Percentiles rank a stretch among this genome's conserved stretches.
phyloP scores from a whole-genome alignment of 768 basidiomycete species.

The Clathrus columnatus region DNA sequence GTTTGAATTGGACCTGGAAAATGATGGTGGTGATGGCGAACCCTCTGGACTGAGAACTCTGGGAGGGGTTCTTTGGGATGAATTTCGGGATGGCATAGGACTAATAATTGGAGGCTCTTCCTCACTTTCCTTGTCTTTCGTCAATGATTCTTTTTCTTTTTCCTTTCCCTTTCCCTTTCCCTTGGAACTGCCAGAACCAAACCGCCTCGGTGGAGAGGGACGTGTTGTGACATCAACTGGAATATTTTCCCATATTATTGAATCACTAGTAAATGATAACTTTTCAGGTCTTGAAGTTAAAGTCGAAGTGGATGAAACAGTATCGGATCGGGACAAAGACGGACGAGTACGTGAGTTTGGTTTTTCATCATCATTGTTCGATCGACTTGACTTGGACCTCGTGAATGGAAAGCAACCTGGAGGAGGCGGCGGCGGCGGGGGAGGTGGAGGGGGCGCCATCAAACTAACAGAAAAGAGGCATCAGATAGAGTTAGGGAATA shows the following conservation, averaged over 20 bases:
- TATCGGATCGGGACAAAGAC: conserved; percentile 8
- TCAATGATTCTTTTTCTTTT: not conserved
- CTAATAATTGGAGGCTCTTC: not conserved
- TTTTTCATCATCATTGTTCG: not conserved
- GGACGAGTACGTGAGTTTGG: not conserved
- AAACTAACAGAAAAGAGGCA: not conserved
- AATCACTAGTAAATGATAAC: conserved; percentile 24
- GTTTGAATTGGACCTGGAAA: too few relatives aligned
- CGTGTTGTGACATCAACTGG: conserved; percentile 10
- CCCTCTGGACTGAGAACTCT: not conserved
- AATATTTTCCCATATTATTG: conserved; percentile 20
- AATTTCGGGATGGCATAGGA: not conserved
- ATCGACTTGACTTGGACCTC: conserved; percentile 5
- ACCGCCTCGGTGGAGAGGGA: not conserved
- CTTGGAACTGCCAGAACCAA: not conserved
- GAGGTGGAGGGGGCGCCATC: not conserved
- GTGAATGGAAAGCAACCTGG: conserved; percentile 11
- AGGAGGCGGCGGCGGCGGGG: conserved; percentile 9
- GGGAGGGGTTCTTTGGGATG: not conserved
- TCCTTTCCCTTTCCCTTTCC: not conserved
- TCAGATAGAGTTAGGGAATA: not conserved
- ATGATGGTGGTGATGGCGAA: not conserved
- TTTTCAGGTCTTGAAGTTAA: conserved; percentile 25
- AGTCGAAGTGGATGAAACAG: conserved; percentile 26
- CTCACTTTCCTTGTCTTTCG: not conserved